Base-by-base conservation (phyloP, 1,284 basidiomycete genomes). In the Taiwanofungus camphoratus region DNA sequence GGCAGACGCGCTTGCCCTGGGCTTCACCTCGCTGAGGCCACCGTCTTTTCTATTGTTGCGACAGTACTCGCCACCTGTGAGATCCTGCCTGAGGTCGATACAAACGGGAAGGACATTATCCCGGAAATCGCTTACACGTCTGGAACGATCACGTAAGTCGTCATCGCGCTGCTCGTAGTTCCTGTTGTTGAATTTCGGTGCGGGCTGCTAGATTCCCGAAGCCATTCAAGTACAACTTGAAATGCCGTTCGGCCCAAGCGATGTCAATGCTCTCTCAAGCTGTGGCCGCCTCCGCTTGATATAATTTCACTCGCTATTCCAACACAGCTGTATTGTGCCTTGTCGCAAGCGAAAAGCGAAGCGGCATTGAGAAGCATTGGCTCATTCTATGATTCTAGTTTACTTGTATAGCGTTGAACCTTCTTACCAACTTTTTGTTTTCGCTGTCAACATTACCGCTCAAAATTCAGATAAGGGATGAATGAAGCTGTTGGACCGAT, bases 1-100 rank as follows among this genome's bases (percentile, higher is more conserved):
- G 60, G 59, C 15, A 45, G 59, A 22, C 52, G 60, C 3, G 19
- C 38, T 11, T 44, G 43, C 33, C 44, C 44, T 1, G 44, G 44
- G 7, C 9, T 39, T 5, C 39, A 45, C 18, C 36, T 45, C 34
- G 38, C 44, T 13, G 39, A 45, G 18, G 39, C 38, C 32, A 36
- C 44, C 9, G 21, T 41, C 3, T 45, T 45, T 23, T 31, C 44
- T 9, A 30, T 45, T n/a, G 31, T 41, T 21, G 15, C 39, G 32
- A 45, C 44, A 16, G 6, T 20, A 20, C 26, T 27, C 26, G 26
- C 26, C 7, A 27, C 26, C 8, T 27, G 26, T 13, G 26, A 27
- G 26, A 13, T 27, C 26, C 8, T 27, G 8, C 26, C 26, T 13
- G 26, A 7, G 8, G 26, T 27, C 26, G 26, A 27, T 13, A 13